Conservation (phyloP, 1,139 yeast species). For the Diutina neorugosa region DNA sequence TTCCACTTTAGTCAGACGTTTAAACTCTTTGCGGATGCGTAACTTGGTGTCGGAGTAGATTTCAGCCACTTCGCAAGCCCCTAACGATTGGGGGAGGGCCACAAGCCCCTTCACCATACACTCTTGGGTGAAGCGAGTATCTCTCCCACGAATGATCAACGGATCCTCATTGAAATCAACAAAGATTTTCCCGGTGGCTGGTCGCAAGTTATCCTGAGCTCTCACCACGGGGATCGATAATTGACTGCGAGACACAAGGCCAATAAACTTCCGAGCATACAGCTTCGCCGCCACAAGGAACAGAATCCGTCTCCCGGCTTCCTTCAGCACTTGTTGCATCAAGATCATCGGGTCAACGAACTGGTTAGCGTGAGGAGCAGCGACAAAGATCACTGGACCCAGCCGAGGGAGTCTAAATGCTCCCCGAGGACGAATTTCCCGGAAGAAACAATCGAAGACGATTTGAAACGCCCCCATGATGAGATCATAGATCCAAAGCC, state of each 20-base stretch:
- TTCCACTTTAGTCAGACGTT: slow-evolving; percentile 29
- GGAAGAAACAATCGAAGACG: slow-evolving; percentile 51
- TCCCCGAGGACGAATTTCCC: slow-evolving; percentile 86
- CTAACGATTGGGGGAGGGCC: slow-evolving; percentile 70
- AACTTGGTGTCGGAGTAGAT: slow-evolving; percentile 68
- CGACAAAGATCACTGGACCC: slow-evolving; percentile 90
- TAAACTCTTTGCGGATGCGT: slow-evolving; percentile 62
- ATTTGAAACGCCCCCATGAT: slow-evolving; percentile 35
- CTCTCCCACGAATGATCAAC: slow-evolving; percentile 45
- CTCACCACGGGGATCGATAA: slow-evolving; percentile 83
- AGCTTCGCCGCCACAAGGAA: slow-evolving; percentile 23
- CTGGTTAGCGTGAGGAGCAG: slow-evolving; percentile 96
- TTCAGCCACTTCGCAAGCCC: slow-evolving; percentile 60
- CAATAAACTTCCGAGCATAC: slow-evolving; percentile 35
- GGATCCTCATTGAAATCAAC: slow-evolving; percentile 36
- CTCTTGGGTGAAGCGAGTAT: slow-evolving; percentile 56
- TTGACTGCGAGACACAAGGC: slow-evolving; percentile 63
- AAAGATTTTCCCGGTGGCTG: slow-evolving; percentile 49
- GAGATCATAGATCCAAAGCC: slow-evolving; percentile 34
- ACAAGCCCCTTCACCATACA: slow-evolving; percentile 58
- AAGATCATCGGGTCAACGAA: slow-evolving; percentile 85
- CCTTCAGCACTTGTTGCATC: slow-evolving; percentile 68
- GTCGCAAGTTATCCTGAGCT: slow-evolving; percentile 70
- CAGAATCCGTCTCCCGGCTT: slow-evolving; percentile 64
- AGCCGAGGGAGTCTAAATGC: slow-evolving; percentile 73